phyloP scores from a whole-genome alignment of 176 grass and related monocot genomes.

The Guadua angustifolia region DNA sequence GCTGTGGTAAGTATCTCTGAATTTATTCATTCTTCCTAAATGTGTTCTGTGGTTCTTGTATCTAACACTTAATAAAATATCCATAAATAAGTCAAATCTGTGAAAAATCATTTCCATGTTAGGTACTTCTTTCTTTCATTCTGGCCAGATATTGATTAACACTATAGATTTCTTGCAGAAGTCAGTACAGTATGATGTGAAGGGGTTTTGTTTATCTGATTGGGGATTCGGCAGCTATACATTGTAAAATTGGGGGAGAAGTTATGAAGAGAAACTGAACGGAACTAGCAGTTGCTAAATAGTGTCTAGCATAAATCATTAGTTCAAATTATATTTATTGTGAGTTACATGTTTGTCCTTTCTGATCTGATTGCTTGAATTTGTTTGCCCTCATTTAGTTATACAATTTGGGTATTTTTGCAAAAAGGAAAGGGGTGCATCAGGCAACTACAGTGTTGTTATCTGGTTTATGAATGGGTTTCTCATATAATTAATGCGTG shows the following conservation, averaged over 20 bases:
- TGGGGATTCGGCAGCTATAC: neutral
- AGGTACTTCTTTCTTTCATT: slow-evolving; percentile 20
- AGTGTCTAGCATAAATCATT: neutral
- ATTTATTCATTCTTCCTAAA: neutral
- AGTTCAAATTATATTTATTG: neutral
- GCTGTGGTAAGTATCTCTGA: slow-evolving; percentile 54
- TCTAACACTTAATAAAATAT: neutral
- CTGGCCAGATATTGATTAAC: neutral
- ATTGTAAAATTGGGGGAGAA: neutral
- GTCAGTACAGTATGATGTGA: neutral
- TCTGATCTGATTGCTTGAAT: neutral
- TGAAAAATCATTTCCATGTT: neutral
- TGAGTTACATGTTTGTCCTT: neutral
- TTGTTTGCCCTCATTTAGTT: neutral
- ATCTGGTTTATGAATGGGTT: neutral
- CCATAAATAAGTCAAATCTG: neutral
- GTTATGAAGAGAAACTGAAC: neutral
- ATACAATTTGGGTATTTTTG: neutral
- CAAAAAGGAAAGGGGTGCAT: neutral
- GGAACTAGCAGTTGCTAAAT: neutral
- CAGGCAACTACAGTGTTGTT: neutral
- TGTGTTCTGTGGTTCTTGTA: neutral
- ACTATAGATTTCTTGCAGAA: neutral
- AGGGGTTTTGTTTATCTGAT: neutral
- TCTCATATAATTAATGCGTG: neutral